phyloP scores from a whole-genome alignment of 257 asterid genomes.

The Cinchona pubescens region DNA sequence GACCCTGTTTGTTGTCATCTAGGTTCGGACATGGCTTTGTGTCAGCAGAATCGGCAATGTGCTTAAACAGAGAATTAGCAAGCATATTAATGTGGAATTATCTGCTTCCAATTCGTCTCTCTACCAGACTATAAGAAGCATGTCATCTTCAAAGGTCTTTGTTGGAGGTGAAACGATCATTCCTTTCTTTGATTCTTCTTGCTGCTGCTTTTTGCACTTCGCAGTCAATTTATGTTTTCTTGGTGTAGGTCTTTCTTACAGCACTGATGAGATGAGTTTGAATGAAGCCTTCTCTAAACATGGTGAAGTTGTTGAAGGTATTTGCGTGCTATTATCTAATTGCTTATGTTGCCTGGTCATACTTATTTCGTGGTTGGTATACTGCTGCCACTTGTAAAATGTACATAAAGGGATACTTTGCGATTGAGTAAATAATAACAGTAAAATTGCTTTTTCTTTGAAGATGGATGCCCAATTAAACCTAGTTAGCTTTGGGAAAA shows the following conservation, averaged over 20 bases:
- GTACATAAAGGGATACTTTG: neutral
- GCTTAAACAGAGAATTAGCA: constrained; percentile 50
- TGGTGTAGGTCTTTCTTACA: constrained; percentile 65
- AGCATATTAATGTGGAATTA: constrained; percentile 37
- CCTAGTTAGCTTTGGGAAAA: neutral
- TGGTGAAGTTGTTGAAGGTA: constrained; percentile 81
- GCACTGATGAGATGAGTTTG: constrained; percentile 64
- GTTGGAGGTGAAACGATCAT: constrained; percentile 61
- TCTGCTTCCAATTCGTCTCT: constrained; percentile 47
- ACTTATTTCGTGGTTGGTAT: neutral
- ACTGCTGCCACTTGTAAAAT: neutral
- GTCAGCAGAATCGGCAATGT: constrained; percentile 60
- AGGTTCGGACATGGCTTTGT: constrained; percentile 69
- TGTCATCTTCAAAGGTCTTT: constrained; percentile 70
- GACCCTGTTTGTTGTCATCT: neutral
- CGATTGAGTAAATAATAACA: neutral
- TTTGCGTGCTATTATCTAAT: neutral
- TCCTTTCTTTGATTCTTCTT: constrained; percentile 6
- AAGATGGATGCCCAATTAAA: neutral
- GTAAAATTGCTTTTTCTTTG: neutral
- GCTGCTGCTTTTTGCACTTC: neutral
- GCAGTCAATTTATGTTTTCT: constrained; percentile 7
- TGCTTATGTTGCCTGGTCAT: neutral
- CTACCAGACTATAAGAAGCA: constrained; percentile 71
- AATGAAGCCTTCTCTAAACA: constrained; percentile 66